phyloP scores from a whole-genome alignment of 495 filamentous ascomycete species.

The Thozetella sp. region DNA sequence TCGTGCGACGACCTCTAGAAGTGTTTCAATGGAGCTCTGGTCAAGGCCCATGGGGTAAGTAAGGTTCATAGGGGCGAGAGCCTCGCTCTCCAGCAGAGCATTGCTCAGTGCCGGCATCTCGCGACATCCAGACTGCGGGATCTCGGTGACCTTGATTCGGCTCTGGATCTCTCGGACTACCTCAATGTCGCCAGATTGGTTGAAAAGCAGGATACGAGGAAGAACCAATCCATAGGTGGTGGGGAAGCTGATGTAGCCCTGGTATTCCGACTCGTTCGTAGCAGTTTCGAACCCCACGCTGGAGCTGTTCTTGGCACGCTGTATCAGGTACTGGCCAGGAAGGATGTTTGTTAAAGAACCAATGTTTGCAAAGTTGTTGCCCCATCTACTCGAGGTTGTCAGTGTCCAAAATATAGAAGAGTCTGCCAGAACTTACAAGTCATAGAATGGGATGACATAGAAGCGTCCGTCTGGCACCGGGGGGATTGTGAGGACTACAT shows the following conservation, averaged over 20 bases:
- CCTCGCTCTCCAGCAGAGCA: background rate
- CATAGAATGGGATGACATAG: background rate
- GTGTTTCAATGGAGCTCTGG: background rate
- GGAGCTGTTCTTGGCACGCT: background rate
- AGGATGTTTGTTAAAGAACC: background rate
- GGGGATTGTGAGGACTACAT: background rate
- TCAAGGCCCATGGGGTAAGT: background rate
- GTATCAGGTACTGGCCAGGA: background rate
- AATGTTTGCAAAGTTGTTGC: background rate
- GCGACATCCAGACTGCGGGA: background rate
- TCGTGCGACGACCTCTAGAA: background rate
- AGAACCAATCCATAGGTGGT: conserved; percentile 14
- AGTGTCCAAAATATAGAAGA: background rate
- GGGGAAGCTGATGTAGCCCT: conserved; percentile 11
- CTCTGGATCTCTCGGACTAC: conserved; percentile 3
- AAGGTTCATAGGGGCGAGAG: background rate
- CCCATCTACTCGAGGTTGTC: background rate
- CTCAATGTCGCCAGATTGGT: conserved; percentile 10
- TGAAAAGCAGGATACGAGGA: conserved; percentile 3
- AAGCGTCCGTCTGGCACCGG: background rate
- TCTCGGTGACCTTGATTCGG: background rate
- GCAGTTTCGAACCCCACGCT: background rate
- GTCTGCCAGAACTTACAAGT: background rate
- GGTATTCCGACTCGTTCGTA: conserved; percentile 1
- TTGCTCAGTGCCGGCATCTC: background rate